A percentile compares a stretch with the other conserved stretches of the same genome.
Conservation (phyloP, 1,139 yeast genomes). For the Kodamaea suecica region DNA sequence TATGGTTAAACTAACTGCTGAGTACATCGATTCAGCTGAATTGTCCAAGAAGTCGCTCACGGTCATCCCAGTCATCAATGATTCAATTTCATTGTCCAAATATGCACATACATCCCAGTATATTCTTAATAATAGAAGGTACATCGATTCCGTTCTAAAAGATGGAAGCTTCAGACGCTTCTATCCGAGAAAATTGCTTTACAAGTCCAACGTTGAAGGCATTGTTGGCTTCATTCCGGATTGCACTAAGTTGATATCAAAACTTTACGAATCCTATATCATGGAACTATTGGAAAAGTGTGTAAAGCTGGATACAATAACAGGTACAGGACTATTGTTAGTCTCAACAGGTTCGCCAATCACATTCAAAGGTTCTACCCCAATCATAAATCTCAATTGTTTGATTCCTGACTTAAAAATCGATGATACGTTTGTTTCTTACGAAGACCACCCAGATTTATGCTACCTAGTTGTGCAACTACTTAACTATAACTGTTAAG, state of each 20-base stretch:
- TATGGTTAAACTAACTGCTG: slow-evolving; percentile 21
- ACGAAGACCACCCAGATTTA: slow-evolving; percentile 9
- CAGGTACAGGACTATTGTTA: slow-evolving; percentile 4
- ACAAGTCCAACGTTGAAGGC: slow-evolving; percentile 9
- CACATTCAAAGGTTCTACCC: slow-evolving; percentile 3
- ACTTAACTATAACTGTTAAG: slow-evolving; percentile 11
- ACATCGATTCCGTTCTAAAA: slow-evolving; percentile 10
- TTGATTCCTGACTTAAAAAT: slow-evolving; percentile 1
- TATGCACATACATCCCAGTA: slow-evolving; percentile 12
- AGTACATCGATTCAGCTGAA: neutral
- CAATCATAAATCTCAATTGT: slow-evolving; percentile 5
- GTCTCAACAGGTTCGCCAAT: slow-evolving; percentile 3
- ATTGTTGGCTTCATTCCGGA: slow-evolving; percentile 15
- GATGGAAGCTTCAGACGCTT: slow-evolving; percentile 13
- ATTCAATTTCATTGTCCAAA: slow-evolving; percentile 7
- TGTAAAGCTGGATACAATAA: neutral
- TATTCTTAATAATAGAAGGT: slow-evolving; percentile 14
- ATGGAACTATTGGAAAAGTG: slow-evolving; percentile 1
- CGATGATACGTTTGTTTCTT: slow-evolving; percentile 8
- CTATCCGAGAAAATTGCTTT: slow-evolving; percentile 14
- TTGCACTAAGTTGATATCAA: slow-evolving; percentile 13
- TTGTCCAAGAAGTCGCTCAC: neutral
- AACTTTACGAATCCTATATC: slow-evolving; percentile 14
- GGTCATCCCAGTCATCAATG: slow-evolving; percentile 13
- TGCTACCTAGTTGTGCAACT: slow-evolving; percentile 9